Conservation (phyloP, 495 filamentous ascomycete species). For the Tuber calosporum region DNA sequence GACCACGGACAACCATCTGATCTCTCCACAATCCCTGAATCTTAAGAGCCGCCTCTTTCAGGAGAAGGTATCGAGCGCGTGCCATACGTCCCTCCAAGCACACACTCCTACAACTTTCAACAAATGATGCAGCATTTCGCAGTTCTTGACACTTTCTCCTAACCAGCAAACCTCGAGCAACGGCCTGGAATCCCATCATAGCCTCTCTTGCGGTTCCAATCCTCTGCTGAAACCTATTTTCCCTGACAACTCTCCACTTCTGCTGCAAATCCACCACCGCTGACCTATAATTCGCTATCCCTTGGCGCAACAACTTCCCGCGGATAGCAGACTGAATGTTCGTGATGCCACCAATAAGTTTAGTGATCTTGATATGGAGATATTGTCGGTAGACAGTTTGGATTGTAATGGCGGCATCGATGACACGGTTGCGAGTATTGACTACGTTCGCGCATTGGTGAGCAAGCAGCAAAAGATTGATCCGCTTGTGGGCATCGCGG, state of each 20-base stretch:
- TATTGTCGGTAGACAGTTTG: slow-evolving; percentile 44
- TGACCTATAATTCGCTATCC: slow-evolving; percentile 4
- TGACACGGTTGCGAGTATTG: slow-evolving; percentile 44
- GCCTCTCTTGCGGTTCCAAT: slow-evolving; percentile 30
- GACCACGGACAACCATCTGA: slow-evolving; percentile 11
- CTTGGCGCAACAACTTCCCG: slow-evolving; percentile 24
- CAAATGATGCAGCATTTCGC: slow-evolving; percentile 11
- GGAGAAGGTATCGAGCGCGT: slow-evolving; percentile 24
- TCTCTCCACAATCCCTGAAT: slow-evolving; percentile 36
- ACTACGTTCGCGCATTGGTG: slow-evolving; percentile 48
- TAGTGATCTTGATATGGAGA: slow-evolving; percentile 36
- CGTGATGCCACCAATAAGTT: slow-evolving; percentile 28
- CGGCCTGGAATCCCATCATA: slow-evolving; percentile 35
- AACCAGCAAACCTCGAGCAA: slow-evolving; percentile 28
- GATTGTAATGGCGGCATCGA: slow-evolving; percentile 51
- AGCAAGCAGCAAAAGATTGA: slow-evolving; percentile 47
- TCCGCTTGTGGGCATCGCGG: slow-evolving; percentile 42
- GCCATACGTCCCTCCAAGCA: slow-evolving; percentile 11
- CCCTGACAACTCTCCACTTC: slow-evolving; percentile 32
- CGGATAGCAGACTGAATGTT: slow-evolving; percentile 36
- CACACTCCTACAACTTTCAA: slow-evolving; percentile 25
- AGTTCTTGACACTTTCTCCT: slow-evolving; percentile 29
- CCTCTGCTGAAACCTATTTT: slow-evolving; percentile 28
- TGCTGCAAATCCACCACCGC: slow-evolving; percentile 16
- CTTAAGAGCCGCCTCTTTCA: slow-evolving; percentile 18